Base-by-base conservation (phyloP, 2,329 filamentous ascomycete genomes). In the Beauveria brongniartii region DNA sequence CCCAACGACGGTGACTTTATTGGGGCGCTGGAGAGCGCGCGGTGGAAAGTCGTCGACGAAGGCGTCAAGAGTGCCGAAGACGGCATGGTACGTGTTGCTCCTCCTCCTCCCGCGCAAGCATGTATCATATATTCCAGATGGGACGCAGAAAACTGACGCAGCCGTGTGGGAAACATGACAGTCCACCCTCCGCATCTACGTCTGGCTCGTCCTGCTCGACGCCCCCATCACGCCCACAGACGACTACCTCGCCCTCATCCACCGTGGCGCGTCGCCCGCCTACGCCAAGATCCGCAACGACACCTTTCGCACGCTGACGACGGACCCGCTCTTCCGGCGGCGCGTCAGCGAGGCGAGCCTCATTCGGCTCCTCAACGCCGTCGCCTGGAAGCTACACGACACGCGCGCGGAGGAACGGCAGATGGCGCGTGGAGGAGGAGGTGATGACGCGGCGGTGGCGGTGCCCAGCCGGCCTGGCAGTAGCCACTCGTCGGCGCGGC, bases 251-350 rank as follows among this genome's bases (percentile, higher is more conserved):
- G 83, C 85, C 61, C 88, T 97, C 50, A 89, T 99, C 65, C 92
- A 96, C 70, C 91, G 94, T 65, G 93, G 94, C 64, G 90, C 93
- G 26, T 97, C 93, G 3, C 92, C 93, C 1, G 92, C 92, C 51
- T 96, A 99, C 77, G 86, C 91, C 69, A 99, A 99, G 77, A 99
- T 99, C 71, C 90, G 92, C 72, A 97, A 99, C 75, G 94, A 99
- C 74, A 97, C 94, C 46, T 97, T 97, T 74, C 91, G 94, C 68
- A 99, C 94, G 0, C 81, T 99, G 59, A 94, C 94, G 37, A 97
- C 93, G 56, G 94, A 99, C 70, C 92, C 93, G n/a, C 84, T 99
- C 41, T 99, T 97, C 79, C 90, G 94, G 64, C 87, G 94, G 37
- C 89, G 93, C 62, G 94, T 99, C 63, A 96, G 91, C 62, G 94